A percentile compares a stretch with the other conserved stretches of the same genome.
phyloP scores from a whole-genome alignment of 371 early-diverging fungal species.

The Sporodiniella umbellata region DNA sequence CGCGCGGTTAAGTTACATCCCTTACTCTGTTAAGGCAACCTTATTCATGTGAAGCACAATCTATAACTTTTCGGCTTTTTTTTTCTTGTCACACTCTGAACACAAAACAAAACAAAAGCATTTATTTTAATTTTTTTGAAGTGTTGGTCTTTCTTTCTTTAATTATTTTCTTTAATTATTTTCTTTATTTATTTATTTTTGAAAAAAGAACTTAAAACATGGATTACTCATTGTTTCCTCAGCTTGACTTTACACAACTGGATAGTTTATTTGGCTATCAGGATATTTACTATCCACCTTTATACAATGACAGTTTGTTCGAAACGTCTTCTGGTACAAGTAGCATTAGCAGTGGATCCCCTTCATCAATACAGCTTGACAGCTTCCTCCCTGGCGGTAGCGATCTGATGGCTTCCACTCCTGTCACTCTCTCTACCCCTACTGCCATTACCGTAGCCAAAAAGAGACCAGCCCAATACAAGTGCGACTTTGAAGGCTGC shows the following conservation, averaged over 20 bases:
- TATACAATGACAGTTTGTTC: neutral
- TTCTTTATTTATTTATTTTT: neutral
- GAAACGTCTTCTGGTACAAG: neutral
- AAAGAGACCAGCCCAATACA: constrained; percentile 3
- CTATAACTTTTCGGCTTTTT: no score
- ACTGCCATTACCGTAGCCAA: neutral
- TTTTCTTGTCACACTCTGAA: no score
- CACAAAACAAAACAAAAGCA: neutral
- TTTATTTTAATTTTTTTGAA: neutral
- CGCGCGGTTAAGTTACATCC: neutral
- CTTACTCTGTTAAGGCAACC: neutral
- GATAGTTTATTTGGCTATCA: neutral
- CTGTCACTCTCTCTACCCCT: neutral
- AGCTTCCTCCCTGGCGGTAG: neutral
- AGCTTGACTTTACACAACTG: neutral
- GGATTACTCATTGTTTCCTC: neutral
- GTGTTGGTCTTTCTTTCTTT: neutral
- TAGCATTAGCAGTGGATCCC: neutral
- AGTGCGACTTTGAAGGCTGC: constrained; percentile 51
- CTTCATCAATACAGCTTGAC: neutral
- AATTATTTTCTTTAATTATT: neutral
- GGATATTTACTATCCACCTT: neutral
- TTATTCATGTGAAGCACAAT: neutral
- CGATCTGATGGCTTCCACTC: neutral
- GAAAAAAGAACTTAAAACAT: neutral